These are phyloP conservation scores for Blastobotrys illinoisensis DNA, from an alignment of 1,139 yeast species.

Conservation along the genomic window DNA sequence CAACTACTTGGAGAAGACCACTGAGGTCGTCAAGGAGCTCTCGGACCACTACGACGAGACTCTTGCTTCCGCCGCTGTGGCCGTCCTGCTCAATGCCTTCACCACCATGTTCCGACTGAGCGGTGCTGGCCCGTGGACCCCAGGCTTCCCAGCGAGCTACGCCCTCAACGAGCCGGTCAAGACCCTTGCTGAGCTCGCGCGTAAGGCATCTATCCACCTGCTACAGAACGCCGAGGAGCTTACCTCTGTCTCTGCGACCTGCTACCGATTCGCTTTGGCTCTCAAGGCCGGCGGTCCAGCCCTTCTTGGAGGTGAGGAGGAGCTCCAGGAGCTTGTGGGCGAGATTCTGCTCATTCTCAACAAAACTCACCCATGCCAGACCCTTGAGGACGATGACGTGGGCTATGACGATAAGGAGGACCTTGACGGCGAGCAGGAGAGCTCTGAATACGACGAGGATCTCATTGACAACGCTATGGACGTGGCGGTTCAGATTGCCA, in stretches of 20 bases:
- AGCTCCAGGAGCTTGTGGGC: slow-evolving; percentile 61
- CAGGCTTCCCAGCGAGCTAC: slow-evolving; percentile 57
- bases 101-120: slow-evolving; percentile 54
- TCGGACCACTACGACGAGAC: slow-evolving; percentile 80
- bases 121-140: slow-evolving; percentile 49
- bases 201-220: slow-evolving; percentile 57
- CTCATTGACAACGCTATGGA: slow-evolving; percentile 83
- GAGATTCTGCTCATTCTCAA: slow-evolving; percentile 67
- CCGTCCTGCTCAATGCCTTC: slow-evolving; percentile 76
- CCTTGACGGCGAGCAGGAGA: slow-evolving; percentile 49
- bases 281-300: slow-evolving; percentile 67
- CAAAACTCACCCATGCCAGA: slow-evolving; percentile 80
- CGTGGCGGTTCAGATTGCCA: slow-evolving; percentile 70
- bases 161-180: slow-evolving; percentile 38
- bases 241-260: slow-evolving; percentile 71
- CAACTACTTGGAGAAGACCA: slow-evolving; percentile 68
- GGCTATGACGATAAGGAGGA: slow-evolving; percentile 48
- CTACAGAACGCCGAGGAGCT: slow-evolving; percentile 74
- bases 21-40: slow-evolving; percentile 63
- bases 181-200: slow-evolving; percentile 57
- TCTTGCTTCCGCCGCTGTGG: slow-evolving; percentile 82
- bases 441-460: slow-evolving; percentile 84
- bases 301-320: slow-evolving; percentile 53
- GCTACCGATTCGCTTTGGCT: slow-evolving; percentile 70
- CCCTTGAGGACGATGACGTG: slow-evolving; percentile 51